Evolutionary conservation across 345 rosid species (phyloP).

Genomic region (Populus davidiana): DNA sequence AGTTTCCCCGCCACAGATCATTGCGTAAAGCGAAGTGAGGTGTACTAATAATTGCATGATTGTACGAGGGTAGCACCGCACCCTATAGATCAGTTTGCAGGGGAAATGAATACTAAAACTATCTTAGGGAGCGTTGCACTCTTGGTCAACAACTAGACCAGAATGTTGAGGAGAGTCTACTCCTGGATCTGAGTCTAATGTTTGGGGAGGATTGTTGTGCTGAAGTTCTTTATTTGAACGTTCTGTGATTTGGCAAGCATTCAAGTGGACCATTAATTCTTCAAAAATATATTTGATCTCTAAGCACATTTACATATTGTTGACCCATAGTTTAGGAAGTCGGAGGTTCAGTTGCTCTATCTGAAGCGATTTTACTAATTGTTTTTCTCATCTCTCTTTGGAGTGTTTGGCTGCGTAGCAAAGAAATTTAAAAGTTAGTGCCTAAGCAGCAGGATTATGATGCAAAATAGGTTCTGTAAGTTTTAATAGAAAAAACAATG

Average conservation of each 20-base stretch:
- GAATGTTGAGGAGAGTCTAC: background rate
- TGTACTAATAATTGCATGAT: no score
- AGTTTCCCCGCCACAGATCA: no score
- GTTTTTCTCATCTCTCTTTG: background rate
- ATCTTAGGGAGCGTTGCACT: background rate
- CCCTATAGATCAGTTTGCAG: background rate
- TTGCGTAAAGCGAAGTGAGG: background rate
- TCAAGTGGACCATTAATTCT: background rate
- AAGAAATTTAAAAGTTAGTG: background rate
- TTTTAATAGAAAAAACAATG: no score
- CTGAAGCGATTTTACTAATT: background rate
- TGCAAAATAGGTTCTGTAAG: background rate
- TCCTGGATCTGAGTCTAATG: background rate
- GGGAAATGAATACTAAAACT: background rate
- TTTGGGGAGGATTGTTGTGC: background rate
- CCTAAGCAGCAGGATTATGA: background rate
- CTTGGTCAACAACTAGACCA: background rate
- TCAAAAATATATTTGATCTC: background rate
- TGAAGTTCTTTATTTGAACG: background rate
- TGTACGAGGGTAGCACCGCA: background rate
- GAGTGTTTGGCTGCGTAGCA: background rate
- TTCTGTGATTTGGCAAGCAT: background rate
- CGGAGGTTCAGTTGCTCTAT: background rate
- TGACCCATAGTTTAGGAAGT: background rate
- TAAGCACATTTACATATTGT: background rate